Base-by-base conservation (phyloP, 176 grass and related monocot genomes). In the Oryza glumipatula region DNA sequence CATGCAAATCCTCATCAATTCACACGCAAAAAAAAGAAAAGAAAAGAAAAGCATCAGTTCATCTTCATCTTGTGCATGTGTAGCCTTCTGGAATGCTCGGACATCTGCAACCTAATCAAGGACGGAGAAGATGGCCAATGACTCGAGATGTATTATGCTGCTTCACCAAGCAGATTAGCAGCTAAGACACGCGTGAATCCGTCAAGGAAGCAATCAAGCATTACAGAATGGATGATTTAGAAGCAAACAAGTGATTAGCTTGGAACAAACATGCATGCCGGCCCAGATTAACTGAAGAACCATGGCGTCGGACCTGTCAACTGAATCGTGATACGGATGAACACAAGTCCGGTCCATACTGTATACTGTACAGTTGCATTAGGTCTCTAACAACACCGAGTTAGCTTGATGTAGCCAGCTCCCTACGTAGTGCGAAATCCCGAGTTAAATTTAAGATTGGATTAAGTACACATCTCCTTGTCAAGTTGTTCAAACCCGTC, bases 61-160 rank as follows among this genome's bases (percentile, higher is more conserved):
- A 36, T 36, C 35, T 36, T 36, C 35, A 36, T 36, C 35, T 36
- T 36, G 35, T 5, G 35, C 35, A 36, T 36, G 35, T 36, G 63
- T 60, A 94, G 93, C 73, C 41, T 94, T 30, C 67, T 83, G 30
- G 93, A 94, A 58, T 94, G 93, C 87, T 94, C 93, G 14, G 93
- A 92, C 81, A 76, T 94, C 32, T 94, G 90, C 75, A 95, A 95
- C 63, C 78, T 92, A 4, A 89, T 95, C 79, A 95, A 95, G 88
- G 93, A 95, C 77, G 93, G 88, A 33, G 93, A 92, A 76, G 93
- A 94, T 39, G 83, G 74, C 21, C 90, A 89, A 3, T 92, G 88
- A 94, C 11, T 23, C 2, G 1, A 23, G 58, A 63, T 63, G 23
- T 22, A 23, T 23, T 63, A 23, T 4, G n/a, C n/a, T 4, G n/a